A percentile compares a stretch with the other conserved stretches of the same genome.
phyloP scores from a whole-genome alignment of 768 basidiomycete genomes.

The Termitomyces titanicus region DNA sequence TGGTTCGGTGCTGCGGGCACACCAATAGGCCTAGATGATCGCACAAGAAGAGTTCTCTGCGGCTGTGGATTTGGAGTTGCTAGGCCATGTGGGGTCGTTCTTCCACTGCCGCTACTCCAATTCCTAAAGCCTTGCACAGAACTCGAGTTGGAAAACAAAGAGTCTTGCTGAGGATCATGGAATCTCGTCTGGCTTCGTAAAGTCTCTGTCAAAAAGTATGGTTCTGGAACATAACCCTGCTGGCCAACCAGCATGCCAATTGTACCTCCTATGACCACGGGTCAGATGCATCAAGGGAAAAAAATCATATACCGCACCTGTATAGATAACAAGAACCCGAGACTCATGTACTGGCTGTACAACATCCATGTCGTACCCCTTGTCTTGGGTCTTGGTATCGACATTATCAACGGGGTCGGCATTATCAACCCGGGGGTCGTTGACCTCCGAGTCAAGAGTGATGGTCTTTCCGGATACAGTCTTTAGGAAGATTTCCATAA shows the following conservation, averaged over 20 bases:
- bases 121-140: slow-evolving; percentile 78
- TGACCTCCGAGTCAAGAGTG: no score
- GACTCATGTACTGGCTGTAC: slow-evolving; percentile 59
- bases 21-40: slow-evolving; percentile 69
- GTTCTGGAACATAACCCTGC: slow-evolving; percentile 81
- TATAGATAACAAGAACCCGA: slow-evolving; percentile 84
- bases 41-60: slow-evolving; percentile 50
- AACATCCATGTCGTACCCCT: slow-evolving; percentile 42
- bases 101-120: slow-evolving; percentile 65
- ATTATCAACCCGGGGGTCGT: no score
- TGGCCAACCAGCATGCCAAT: slow-evolving; percentile 84
- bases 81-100: slow-evolving; percentile 43
- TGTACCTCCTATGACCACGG: slow-evolving; percentile 55
- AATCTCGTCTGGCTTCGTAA: slow-evolving; percentile 82
- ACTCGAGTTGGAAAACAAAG: slow-evolving; percentile 75
- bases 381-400: not conserved
- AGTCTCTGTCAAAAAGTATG: slow-evolving; percentile 83
- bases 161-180: slow-evolving; percentile 87
- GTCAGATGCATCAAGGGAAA: not conserved
- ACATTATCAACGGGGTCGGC: not conserved
- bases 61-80: slow-evolving; percentile 18
- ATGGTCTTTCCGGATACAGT: not conserved
- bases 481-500: not conserved
- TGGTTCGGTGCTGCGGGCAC: slow-evolving; percentile 31
- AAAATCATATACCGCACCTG: slow-evolving; percentile 35